phyloP scores from a whole-genome alignment of 2,329 filamentous ascomycete species.

The Penicillium sp. region DNA sequence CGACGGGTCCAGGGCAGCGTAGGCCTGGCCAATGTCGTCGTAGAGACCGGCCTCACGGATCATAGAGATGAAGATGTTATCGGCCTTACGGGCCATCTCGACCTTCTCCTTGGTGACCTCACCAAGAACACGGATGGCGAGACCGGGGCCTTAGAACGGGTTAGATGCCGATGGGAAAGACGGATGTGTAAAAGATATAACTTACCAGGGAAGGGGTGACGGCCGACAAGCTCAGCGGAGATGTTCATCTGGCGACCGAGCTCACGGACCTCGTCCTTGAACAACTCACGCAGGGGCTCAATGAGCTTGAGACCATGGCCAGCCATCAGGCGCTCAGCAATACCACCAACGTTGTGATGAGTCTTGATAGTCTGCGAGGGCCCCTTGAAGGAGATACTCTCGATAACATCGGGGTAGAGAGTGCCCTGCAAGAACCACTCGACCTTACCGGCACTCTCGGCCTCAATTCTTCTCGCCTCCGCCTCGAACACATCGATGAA shows the following conservation, averaged over 20 bases:
- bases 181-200: too few relatives aligned
- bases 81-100: slow-evolving; percentile 61
- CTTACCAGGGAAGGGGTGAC: slow-evolving; percentile 63
- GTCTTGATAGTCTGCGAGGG: slow-evolving; percentile 72
- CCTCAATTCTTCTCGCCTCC: slow-evolving; percentile 50
- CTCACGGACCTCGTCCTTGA: slow-evolving; percentile 79
- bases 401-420: slow-evolving; percentile 73
- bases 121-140: slow-evolving; percentile 78
- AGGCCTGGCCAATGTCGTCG: slow-evolving; percentile 65
- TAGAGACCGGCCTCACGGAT: slow-evolving; percentile 48
- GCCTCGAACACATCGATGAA: slow-evolving; percentile 81
- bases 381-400: slow-evolving; percentile 64
- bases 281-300: slow-evolving; percentile 75
- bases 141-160: slow-evolving; percentile 50
- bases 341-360: slow-evolving; percentile 65
- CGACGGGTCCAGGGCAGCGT: slow-evolving; percentile 65
- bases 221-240: slow-evolving; percentile 63
- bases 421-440: slow-evolving; percentile 88
- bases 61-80: slow-evolving; percentile 49
- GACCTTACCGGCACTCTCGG: slow-evolving; percentile 54
- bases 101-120: slow-evolving; percentile 80
- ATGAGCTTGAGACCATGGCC: slow-evolving; percentile 53
- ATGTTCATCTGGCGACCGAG: slow-evolving; percentile 61
- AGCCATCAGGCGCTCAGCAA: slow-evolving; percentile 55
- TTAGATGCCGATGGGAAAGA: too few relatives aligned